Evolutionary conservation across 768 basidiomycete genomes (phyloP), one percentile per base, ranked within the genome.

Genomic region (Boletus sensibilis): DNA sequence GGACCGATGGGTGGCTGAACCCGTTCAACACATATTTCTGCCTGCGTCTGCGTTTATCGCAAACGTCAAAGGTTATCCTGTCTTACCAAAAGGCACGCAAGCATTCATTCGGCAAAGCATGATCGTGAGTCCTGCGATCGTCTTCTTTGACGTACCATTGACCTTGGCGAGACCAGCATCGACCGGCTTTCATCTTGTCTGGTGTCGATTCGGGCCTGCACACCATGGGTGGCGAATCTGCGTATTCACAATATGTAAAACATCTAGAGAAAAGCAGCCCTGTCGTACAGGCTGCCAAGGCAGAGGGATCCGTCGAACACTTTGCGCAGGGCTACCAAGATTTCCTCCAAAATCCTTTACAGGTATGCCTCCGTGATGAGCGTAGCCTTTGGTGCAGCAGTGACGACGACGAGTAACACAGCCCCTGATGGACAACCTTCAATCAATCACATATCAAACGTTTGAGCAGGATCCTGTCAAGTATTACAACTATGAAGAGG

Each of bases 381-480:
- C 50, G 46, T 51, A 52, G 40, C 27, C 38, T 39, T 35, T 38
- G 45, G 34, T 43, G 16, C 48, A 14, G 20, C 39, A 51, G 57
- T 67, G 44, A 60, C 55, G 42, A 47, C 41, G 48, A 52, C 51
- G 50, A 23, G 23, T 20, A 20, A 52, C 58, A 53, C 63, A 95
- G 90, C 97, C 97, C 23, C 73, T 99, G 64, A 96, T 96, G 94
- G 96, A 99, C 67, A 95, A 99, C 73, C 74, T 99, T 53, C 92
- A 92, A 67, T 95, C 93, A 64, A 83, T 88, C 61, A 98, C 94
- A 12, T 99, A 99, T 72, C 94, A 98, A 68, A 94, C 92, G 3
- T 99, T 99, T 66, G 97, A 99, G 68, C 85, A 94, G 69, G 97
- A 98, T 75, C 96, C 97, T 4, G 87, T 98, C 57, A 99, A 99